Evolutionary conservation across 192 early-diverging fungal genomes (phyloP), one percentile per base, ranked within the genome.

Genomic region (Backusella sp.): DNA sequence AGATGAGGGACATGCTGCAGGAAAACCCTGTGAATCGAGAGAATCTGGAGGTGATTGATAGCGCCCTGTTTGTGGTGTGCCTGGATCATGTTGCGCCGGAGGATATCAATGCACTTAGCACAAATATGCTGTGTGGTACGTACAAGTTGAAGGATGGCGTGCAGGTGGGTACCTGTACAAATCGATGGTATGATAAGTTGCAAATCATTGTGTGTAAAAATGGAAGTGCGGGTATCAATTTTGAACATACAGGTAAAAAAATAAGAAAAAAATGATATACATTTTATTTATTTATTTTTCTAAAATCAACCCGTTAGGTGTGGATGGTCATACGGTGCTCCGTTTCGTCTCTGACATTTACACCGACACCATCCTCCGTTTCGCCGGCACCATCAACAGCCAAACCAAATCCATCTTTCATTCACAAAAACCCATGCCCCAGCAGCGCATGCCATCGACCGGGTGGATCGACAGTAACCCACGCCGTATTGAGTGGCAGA

Each of bases 121-220:
- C 79, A 17, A 85, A 85, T 59, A 85, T 85, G 84, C 70, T 85
- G 15, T 85, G 84, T 71, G 84, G 84, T 23, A 81, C 79, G 12
- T 85, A 85, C 66, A 69, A 83, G 46, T 74, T 85, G 26, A 66
- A 80, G 59, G 42, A 79, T 46, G 84, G 82, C 21, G 37, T 81
- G 36, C 84, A 85, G 68, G 72, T 83, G 56, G 84, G 84, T 15
- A 85, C 84, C 9, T 85, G 84, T 77, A 79, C 84, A 77, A 96
- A 96, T 80, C 82, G 95, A n/a, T 96, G 95, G 95, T 94, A 93
- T 76, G 95, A 96, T 80, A 96, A 94, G 82, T 67, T 85, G 39
- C 84, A 85, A 28, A 83, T 97, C 41, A 88, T 96, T 32, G 90
- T 97, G 35, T 77, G 92, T 72, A 86, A 87, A 73, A 93, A 86